Conservation (phyloP, 2,329 filamentous ascomycete genomes). For the Pseudonectria buxi region DNA sequence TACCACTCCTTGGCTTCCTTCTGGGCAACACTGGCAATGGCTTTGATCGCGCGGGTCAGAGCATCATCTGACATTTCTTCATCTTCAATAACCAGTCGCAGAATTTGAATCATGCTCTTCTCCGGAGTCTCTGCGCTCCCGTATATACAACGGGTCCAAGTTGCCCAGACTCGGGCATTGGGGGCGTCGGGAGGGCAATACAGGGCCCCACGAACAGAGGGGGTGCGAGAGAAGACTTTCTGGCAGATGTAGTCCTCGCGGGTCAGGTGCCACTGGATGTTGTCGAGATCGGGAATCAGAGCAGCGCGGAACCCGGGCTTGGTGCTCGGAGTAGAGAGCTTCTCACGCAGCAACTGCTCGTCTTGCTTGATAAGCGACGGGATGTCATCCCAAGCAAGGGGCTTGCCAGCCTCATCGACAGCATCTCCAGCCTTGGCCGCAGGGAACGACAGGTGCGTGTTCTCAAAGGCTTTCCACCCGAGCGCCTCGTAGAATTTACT, state of each 20-base stretch:
- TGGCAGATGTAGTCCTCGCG: slow-evolving; percentile 73
- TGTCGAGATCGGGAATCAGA: slow-evolving; percentile 26
- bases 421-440: slow-evolving; percentile 22
- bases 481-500: slow-evolving; percentile 70
- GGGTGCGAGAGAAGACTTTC: slow-evolving; percentile 50
- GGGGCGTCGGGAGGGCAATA: slow-evolving; percentile 40
- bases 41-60: slow-evolving; percentile 48
- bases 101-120: slow-evolving; percentile 62
- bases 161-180: slow-evolving; percentile 61
- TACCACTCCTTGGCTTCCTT: slow-evolving; percentile 65
- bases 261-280: slow-evolving; percentile 54
- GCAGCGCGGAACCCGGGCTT: slow-evolving; percentile 26
- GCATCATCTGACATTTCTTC: slow-evolving; percentile 31
- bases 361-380: slow-evolving; percentile 56
- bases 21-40: slow-evolving; percentile 61
- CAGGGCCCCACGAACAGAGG: slow-evolving; percentile 64
- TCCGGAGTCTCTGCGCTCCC: slow-evolving; percentile 44
- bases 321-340: slow-evolving; percentile 32
- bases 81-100: slow-evolving; percentile 62
- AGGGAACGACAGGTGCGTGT: slow-evolving; percentile 61
- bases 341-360: slow-evolving; percentile 51
- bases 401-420: slow-evolving; percentile 22
- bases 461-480: slow-evolving; percentile 72
- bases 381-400: slow-evolving; percentile 55
- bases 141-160: slow-evolving; percentile 65